Evolutionary conservation across 768 basidiomycete genomes (phyloP), one percentile per base, ranked within the genome.

Genomic region (Tephrocybe sp.): DNA sequence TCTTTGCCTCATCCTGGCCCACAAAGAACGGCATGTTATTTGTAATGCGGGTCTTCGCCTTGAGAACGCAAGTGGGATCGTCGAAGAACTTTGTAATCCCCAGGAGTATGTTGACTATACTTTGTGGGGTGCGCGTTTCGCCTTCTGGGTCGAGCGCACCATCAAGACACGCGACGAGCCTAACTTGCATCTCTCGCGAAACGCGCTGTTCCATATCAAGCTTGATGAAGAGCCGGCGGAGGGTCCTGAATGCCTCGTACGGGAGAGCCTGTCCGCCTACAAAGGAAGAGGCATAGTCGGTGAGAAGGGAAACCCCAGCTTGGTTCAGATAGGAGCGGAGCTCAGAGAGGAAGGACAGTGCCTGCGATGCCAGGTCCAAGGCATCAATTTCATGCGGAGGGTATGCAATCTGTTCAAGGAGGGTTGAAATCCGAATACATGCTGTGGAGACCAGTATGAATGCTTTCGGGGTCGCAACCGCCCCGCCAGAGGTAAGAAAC

Each of bases 211-310:
- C 49, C 39, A 61, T 61, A 30, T 67, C 53, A 15, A 68, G 59
- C 31, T 62, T 62, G 46, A 71, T 60, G 39, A 69, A 68, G 4
- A 68, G 59, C n/a, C 69, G 64, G 11, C 70, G 65, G 16, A 70
- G 55, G 11, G 69, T 73, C 48, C 66, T 69, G 53, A 69, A 67
- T 13, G 67, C 65, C 52, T 73, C 72, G 44, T 71, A 61, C 7
- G 69, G 70, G 15, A 68, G 50, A 2, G 57, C 24, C 2, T 57
- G 52, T 16, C 52, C 53, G n/a, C 42, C 38, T 4, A 67, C 51
- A 19, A 67, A 53, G 12, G 51, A 52, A 2, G 56, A 53, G 18
- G 67, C 43, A 34, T 68, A 73, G 38, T 66, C 62, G 13, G 69
- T 46, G 12, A 60, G 57, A 5, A 70, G 52, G 10, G 61, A 55